A percentile compares a stretch with the other conserved stretches of the same genome.
These are phyloP conservation scores for Brassica rapa DNA, from an alignment of 345 rosid species.

Conservation along the genomic window DNA sequence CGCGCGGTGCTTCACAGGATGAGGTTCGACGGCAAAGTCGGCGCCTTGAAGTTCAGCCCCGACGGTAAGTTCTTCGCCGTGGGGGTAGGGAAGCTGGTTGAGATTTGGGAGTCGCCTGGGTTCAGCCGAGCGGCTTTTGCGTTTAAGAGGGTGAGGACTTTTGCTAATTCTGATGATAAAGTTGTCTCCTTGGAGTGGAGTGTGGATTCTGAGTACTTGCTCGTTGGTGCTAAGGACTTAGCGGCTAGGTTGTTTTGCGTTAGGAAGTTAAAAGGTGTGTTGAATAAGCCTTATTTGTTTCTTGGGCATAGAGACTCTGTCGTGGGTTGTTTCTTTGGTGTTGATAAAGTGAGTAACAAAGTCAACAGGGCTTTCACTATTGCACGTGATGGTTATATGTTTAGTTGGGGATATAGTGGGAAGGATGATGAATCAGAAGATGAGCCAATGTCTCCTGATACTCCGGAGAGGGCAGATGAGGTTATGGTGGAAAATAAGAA, in stretches of 20 bases:
- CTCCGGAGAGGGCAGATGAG: slow-evolving; percentile 57
- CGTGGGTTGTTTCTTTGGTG: slow-evolving; percentile 85
- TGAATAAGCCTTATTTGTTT: slow-evolving; percentile 73
- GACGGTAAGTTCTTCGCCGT: slow-evolving; percentile 76
- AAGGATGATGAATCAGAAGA: slow-evolving; percentile 45
- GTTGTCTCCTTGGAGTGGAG: slow-evolving; percentile 76
- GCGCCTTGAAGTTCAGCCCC: slow-evolving; percentile 71
- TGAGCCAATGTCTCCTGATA: slow-evolving; percentile 61
- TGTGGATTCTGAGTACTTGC: slow-evolving; percentile 67
- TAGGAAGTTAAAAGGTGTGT: slow-evolving; percentile 55
- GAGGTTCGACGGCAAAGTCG: slow-evolving; percentile 57
- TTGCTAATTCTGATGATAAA: slow-evolving; percentile 72
- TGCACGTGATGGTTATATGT: slow-evolving; percentile 74
- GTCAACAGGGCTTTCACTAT: slow-evolving; percentile 65
- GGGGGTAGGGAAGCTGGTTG: slow-evolving; percentile 77
- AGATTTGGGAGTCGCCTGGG: slow-evolving; percentile 90
- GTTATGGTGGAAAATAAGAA: slow-evolving; percentile 44
- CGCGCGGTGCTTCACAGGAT: slow-evolving; percentile 80
- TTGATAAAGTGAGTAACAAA: slow-evolving; percentile 57
- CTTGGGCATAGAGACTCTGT: slow-evolving; percentile 87
- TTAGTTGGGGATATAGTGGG: slow-evolving; percentile 67
- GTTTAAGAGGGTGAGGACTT: slow-evolving; percentile 72
- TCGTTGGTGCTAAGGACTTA: slow-evolving; percentile 86
- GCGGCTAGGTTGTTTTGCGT: slow-evolving; percentile 77
- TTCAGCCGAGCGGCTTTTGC: slow-evolving; percentile 70